Evolutionary conservation across 768 basidiomycete genomes (phyloP), one percentile per base, ranked within the genome.

Genomic region (Leccinellum albellum): DNA sequence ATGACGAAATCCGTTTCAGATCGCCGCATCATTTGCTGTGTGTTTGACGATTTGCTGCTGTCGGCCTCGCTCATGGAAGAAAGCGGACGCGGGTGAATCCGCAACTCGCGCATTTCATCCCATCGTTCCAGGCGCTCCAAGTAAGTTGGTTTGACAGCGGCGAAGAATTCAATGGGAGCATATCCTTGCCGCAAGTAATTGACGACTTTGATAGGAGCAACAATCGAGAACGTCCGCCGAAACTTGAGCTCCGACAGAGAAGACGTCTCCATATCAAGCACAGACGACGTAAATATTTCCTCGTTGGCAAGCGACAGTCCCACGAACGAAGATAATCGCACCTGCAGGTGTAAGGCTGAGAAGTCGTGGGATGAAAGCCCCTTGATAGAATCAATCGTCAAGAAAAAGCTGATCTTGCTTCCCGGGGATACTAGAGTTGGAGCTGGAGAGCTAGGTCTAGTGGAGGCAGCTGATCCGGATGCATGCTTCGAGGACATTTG

Each of bases 341-440:
- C 82, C 77, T 98, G 97, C 3, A 92, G 74, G 70, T 98, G 96
- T 6, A 92, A 77, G 21, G 84, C 80, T 4, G 86, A 82, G 72
- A 97, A 98, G 70, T 98, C 94, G 66, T 89, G 84, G n/a, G 89
- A 85, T 17, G 91, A 89, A 24, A 96, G 76, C 2, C 96, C 96
- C 68, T 90, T 91, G 64, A 98, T 85, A 4, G 84, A 80, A 74
- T 98, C 95, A 37, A 98, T 81, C 0, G 84, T 87, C 58, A 99
- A 66, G 66, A 88, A 87, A 75, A 97, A 95, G 61, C 81, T 83
- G 63, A 96, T 78, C 70, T 91, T 94, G 72, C 84, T 86, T 21
- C 91, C 91, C 15, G 85, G 75, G 32, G 84, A 79, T n/a, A 92
- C 75, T 2, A 80, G 71, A 31, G 81, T 79, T 42, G 88, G 88